A percentile compares a stretch with the other conserved stretches of the same genome.
Evolutionary conservation across 2,329 filamentous ascomycete species (phyloP).

Genomic region (Diplodia seriata): DNA sequence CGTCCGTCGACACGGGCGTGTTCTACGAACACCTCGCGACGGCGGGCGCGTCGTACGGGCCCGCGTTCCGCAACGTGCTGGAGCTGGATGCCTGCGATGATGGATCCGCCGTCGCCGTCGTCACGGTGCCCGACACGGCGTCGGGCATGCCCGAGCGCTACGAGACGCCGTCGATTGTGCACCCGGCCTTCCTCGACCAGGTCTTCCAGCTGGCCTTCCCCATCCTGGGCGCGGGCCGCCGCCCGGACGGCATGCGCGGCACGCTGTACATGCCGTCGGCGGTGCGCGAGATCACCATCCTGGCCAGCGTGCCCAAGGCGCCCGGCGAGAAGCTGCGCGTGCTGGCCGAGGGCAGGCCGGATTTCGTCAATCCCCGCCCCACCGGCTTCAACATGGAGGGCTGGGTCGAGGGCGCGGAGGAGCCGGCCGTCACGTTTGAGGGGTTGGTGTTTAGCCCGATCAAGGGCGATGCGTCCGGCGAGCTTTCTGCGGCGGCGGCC

Average conservation of each 20-base stretch:
- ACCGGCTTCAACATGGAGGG: conserved; percentile 22
- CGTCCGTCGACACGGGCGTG: neutral
- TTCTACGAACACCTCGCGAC: conserved; percentile 18
- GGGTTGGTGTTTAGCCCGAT: conserved; percentile 25
- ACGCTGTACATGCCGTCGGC: conserved; percentile 30
- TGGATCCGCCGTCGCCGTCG: neutral
- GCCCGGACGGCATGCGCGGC: neutral
- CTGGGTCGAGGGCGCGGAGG: neutral
- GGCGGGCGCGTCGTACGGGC: conserved; percentile 30
- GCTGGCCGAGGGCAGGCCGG: neutral
- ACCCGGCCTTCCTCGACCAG: conserved; percentile 30
- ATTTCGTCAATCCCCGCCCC: conserved; percentile 9
- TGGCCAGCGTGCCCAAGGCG: neutral
- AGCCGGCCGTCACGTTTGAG: conserved; percentile 3
- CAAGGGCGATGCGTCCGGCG: conserved; percentile 4
- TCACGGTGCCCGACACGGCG: conserved; percentile 27
- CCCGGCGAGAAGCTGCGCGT: conserved; percentile 18
- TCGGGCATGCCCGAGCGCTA: conserved; percentile 15
- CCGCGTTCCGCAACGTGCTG: conserved; percentile 23
- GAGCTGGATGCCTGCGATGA: neutral
- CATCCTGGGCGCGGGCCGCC: conserved; percentile 23
- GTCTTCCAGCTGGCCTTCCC: conserved; percentile 29
- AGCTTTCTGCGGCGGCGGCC: neutral
- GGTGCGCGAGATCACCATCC: conserved; percentile 12
- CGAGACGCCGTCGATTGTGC: conserved; percentile 27